Conservation (phyloP, 345 rosid genomes). For the Lagerstroemia speciosa region DNA sequence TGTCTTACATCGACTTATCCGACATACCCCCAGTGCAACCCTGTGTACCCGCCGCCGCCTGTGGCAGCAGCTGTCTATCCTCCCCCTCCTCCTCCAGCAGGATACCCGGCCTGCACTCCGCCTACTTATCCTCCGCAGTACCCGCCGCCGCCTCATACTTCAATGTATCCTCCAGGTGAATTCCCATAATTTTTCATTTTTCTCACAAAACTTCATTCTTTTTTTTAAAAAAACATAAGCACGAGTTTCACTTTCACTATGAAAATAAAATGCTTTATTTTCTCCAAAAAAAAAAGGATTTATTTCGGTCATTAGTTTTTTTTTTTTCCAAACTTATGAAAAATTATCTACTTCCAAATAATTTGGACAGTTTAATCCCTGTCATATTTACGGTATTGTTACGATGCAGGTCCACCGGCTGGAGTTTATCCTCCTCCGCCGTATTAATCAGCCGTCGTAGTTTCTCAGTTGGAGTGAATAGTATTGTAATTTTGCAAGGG, state of each 20-base stretch:
- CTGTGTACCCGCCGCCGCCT: neutral
- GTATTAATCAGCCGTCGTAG: constrained; percentile 3
- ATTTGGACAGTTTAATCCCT: neutral
- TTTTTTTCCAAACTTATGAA: no score
- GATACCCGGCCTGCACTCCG: neutral
- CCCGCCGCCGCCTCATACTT: constrained; percentile 10
- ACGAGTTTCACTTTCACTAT: no score
- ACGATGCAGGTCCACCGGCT: neutral
- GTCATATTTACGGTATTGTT: no score
- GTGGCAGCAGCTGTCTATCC: neutral
- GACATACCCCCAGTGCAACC: constrained; percentile 6
- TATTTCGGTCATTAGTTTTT: no score
- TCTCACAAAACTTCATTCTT: no score
- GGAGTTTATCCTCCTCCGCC: constrained; percentile 18
- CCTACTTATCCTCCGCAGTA: constrained; percentile 13
- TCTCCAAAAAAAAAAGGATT: no score
- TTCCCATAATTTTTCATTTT: no score
- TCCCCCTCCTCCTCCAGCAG: constrained; percentile 9
- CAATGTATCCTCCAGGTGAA: constrained; percentile 8
- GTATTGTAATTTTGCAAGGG: neutral
- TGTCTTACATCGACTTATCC: constrained; percentile 7
- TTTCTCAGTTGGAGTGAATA: neutral
- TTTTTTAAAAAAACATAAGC: no score
- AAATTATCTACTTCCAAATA: no score
- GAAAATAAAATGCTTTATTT: no score